Evolutionary conservation across 148 eudicot species (phyloP).

Genomic region (Diospyros lotus): DNA sequence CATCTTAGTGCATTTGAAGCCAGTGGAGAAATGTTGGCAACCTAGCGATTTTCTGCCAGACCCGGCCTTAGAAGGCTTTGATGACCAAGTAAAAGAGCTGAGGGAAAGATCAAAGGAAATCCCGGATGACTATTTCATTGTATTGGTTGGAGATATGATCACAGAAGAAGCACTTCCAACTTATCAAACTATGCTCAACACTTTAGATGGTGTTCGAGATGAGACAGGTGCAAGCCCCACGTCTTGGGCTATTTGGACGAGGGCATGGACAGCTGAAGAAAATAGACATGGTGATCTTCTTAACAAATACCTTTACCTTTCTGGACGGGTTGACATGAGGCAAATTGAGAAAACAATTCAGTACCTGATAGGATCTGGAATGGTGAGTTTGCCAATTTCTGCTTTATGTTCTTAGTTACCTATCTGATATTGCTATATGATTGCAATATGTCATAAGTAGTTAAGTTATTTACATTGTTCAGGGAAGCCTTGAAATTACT

Average conservation of each 20-base stretch:
- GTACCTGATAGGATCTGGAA: constrained; percentile 54
- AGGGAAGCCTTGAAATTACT: no score
- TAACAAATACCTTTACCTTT: constrained; percentile 46
- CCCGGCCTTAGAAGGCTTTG: constrained; percentile 41
- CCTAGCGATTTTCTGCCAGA: constrained; percentile 57
- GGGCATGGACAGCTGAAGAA: constrained; percentile 70
- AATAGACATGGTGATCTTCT: constrained; percentile 65
- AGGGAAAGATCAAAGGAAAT: constrained; percentile 41
- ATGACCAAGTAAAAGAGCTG: constrained; percentile 42
- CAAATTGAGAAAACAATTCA: constrained; percentile 49
- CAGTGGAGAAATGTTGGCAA: constrained; percentile 59
- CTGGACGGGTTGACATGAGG: constrained; percentile 61
- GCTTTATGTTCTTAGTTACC: not conserved
- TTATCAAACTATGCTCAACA: constrained; percentile 51
- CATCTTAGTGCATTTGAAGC: constrained; percentile 36
- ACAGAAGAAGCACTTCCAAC: constrained; percentile 33
- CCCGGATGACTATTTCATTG: constrained; percentile 51
- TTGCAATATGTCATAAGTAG: not conserved
- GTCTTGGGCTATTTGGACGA: constrained; percentile 55
- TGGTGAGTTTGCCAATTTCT: constrained; percentile 29
- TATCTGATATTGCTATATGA: not conserved
- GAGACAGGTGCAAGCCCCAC: constrained; percentile 51
- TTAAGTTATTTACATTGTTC: not conserved
- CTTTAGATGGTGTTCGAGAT: constrained; percentile 46
- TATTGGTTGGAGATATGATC: constrained; percentile 41